Base-by-base conservation (phyloP, 2,329 filamentous ascomycete species). In the Ophiostoma triangulosporum region DNA sequence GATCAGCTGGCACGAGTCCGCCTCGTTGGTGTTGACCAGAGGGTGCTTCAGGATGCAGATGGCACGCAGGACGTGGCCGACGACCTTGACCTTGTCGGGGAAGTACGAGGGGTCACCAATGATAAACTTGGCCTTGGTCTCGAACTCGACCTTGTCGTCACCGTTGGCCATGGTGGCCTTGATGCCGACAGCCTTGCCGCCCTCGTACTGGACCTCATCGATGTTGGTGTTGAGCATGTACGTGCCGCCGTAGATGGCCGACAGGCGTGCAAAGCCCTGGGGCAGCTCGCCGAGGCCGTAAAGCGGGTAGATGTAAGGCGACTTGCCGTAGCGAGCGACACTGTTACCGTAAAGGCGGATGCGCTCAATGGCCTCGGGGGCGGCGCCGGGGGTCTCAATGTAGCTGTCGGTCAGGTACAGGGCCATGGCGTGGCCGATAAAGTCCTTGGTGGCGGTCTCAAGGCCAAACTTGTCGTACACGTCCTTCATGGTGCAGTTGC, bases 171-270 rank as follows among this genome's bases (percentile, higher is more conserved):
- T 97, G 62, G 93, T 96, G 50, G 93, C 93, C 75, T 94, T 94
- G 74, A 98, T 97, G 54, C 93, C 93, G 15, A 81, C 78, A n/a
- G 91, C 87, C 76, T 94, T 95, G 65, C 78, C 80, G 54, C 75
- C 80, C 56, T 94, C 88, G 66, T 93, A 95, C 57, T 86, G 69
- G 60, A 98, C 73, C 74, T 98, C 93, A 59, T 97, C 86, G 54
- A 98, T 79, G 61, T 83, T 82, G 62, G 93, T 95, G 77, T 97
- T 97, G 64, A 98, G 84, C 90, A 98, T 98, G 74, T 98, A 98
- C 50, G 93, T 98, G 62, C 93, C 93, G 60, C 93, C 93, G 67
- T 98, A 97, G 71, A 98, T 97, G 68, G 93, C 93, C 38, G 90
- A 96, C 53, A 98, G 80, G 69, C 93, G 90, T 59, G 93, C 93